A percentile compares a stretch with the other conserved stretches of the same genome.
phyloP scores from a whole-genome alignment of 148 eudicot species.

The Vaccinium darrowii region DNA sequence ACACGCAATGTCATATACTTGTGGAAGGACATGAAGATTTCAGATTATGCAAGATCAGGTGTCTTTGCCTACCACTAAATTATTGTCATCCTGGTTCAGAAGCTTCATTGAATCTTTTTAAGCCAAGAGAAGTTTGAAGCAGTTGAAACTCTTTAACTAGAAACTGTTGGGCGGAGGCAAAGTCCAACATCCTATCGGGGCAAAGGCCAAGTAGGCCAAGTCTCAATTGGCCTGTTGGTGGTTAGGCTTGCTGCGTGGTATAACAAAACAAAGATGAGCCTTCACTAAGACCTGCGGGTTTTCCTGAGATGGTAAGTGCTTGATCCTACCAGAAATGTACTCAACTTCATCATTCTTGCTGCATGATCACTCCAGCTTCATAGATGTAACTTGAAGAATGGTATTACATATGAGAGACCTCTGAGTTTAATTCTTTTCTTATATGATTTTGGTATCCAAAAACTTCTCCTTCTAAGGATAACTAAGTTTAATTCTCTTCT shows the following conservation, averaged over 20 bases:
- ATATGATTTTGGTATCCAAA: background rate
- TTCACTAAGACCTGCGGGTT: background rate
- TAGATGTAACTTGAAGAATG: background rate
- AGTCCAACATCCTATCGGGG: background rate
- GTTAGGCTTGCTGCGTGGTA: background rate
- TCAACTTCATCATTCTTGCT: background rate
- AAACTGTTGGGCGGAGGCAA: background rate
- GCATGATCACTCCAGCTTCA: background rate
- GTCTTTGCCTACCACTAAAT: slow-evolving; percentile 10
- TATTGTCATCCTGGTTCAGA: slow-evolving; percentile 7
- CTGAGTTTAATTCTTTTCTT: background rate
- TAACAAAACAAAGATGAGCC: background rate
- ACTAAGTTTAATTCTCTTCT: background rate
- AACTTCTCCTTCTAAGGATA: background rate
- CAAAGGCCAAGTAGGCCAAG: background rate
- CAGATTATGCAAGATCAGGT: slow-evolving; percentile 17
- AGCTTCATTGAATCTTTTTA: slow-evolving; percentile 8
- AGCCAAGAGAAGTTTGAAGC: background rate
- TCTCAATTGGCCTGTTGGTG: background rate
- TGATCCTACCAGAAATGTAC: background rate
- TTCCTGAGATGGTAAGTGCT: background rate
- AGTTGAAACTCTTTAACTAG: background rate
- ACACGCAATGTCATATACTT: slow-evolving; percentile 2
- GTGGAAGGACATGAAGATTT: slow-evolving; percentile 17
- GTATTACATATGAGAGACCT: background rate